phyloP scores from a whole-genome alignment of 345 rosid genomes.

The Pistacia integerrima region DNA sequence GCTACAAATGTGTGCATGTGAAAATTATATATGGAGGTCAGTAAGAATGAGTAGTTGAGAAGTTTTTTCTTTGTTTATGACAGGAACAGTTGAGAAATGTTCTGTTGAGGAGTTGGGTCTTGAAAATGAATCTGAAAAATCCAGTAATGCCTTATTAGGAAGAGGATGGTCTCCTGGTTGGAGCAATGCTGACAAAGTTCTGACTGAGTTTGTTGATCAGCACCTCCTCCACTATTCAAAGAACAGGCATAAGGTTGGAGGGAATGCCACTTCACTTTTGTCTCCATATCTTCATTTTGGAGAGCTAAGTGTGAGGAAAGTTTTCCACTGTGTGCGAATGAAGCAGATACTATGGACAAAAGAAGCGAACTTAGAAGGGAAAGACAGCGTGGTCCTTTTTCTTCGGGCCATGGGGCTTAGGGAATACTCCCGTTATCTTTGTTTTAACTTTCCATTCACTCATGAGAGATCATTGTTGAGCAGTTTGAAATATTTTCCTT shows the following conservation, averaged over 20 bases:
- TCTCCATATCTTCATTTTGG: slow-evolving; percentile 96
- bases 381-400: slow-evolving; percentile 60
- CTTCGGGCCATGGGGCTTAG: slow-evolving; percentile 83
- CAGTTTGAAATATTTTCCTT: slow-evolving; percentile 77
- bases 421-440: slow-evolving; percentile 91
- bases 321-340: slow-evolving; percentile 64
- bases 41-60: slow-evolving; percentile 5
- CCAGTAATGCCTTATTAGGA: slow-evolving; percentile 83
- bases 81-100: slow-evolving; percentile 59
- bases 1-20: not conserved
- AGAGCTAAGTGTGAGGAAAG: slow-evolving; percentile 84
- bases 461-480: slow-evolving; percentile 70
- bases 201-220: slow-evolving; percentile 65
- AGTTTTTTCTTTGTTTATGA: slow-evolving; percentile 13
- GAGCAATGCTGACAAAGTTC: slow-evolving; percentile 75
- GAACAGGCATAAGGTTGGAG: slow-evolving; percentile 61
- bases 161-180: slow-evolving; percentile 97
- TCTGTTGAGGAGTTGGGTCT: slow-evolving; percentile 74
- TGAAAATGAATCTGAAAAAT: slow-evolving; percentile 78
- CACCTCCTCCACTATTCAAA: slow-evolving; percentile 60
- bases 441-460: slow-evolving; percentile 93
- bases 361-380: slow-evolving; percentile 62
- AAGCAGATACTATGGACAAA: slow-evolving; percentile 77
- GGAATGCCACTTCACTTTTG: slow-evolving; percentile 67
- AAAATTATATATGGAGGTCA: not conserved